Base-by-base conservation (phyloP, 495 filamentous ascomycete species). In the Penicillium atrosanguineum region DNA sequence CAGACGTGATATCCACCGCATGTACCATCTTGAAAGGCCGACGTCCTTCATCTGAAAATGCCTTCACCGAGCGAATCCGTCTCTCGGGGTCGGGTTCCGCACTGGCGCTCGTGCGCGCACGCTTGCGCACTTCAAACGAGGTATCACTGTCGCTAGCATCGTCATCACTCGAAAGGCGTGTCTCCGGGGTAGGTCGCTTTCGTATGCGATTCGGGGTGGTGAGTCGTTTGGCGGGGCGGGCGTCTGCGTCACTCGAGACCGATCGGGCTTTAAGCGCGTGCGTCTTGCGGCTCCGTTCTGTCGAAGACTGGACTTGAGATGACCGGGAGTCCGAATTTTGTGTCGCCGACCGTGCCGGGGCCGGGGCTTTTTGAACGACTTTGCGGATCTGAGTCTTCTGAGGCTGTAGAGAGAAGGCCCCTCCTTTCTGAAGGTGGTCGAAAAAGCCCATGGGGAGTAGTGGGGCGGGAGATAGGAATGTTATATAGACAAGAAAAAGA, bases 1-100 rank as follows among this genome's bases (percentile, higher is more conserved):
- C 42, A 64, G 79, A 72, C 19, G 85, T 84, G 43, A 90, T 83
- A 49, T 88, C 83, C 18, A 78, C 79, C 0, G 87, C 87, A 63
- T 92, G 88, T 36, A 89, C 81, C 74, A 83, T 80, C 20, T 65
- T 62, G 41, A 80, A 78, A 7, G 79, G 69, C 43, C 70, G 71
- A 34, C 69, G 59, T 44, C 76, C 76, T 25, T 79, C 82, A 19
- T 81, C 73, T 7, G 79, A 80, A 54, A 84, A 85, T n/a, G 83
- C 76, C 61, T 79, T 79, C 51, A 79, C 71, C 18, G 83, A 84
- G 42, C 81, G 76, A 53, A 91, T 55, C 53, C 77, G 73, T 48
- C 88, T 77, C 45, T 80, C 81, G 31, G 70, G 62, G 62, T 89
- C 87, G 18, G 72, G 70, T 47, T 80, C 78, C 11, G 68, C 63